Conservation (phyloP, 768 basidiomycete genomes). For the Suillus subaureus region DNA sequence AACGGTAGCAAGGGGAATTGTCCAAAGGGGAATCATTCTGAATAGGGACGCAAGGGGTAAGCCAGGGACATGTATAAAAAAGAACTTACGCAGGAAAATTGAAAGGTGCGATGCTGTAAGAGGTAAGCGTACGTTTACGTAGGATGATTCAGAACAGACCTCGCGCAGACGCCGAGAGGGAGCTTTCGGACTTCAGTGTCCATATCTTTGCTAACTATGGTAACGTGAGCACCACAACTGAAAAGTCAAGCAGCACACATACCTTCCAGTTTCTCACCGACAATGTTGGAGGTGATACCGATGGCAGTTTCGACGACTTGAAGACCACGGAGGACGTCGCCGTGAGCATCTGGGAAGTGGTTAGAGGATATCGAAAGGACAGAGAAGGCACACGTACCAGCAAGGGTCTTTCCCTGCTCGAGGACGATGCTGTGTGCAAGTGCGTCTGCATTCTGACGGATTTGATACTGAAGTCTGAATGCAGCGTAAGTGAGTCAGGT, state of each 20-base stretch:
- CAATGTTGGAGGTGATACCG: conserved; percentile 79
- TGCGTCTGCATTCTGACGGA: conserved; percentile 84
- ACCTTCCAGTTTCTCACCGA: conserved; percentile 95
- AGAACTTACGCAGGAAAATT: conserved; percentile 81
- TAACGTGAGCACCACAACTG: conserved; percentile 19
- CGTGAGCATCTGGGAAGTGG: conserved; percentile 75
- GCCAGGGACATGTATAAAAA: not conserved
- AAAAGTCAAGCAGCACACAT: conserved; percentile 21
- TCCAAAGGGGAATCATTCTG: conserved; percentile 97
- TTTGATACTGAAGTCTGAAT: conserved; percentile 78
- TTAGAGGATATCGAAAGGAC: conserved; percentile 8
- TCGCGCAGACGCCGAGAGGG: conserved; percentile 87
- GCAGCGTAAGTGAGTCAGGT: conserved; percentile 8
- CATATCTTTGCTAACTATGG: conserved; percentile 89
- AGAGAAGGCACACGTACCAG: conserved; percentile 48
- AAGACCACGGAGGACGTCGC: conserved; percentile 89
- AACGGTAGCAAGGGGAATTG: conserved; percentile 84
- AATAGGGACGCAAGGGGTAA: conserved; percentile 10
- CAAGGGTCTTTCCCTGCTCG: conserved; percentile 94
- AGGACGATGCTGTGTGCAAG: conserved; percentile 89
- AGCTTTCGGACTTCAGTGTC: conserved; percentile 86
- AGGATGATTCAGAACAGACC: conserved; percentile 33
- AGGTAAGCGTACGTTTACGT: conserved; percentile 6
- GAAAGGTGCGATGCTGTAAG: conserved; percentile 75
- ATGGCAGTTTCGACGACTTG: conserved; percentile 86